Percentiles rank a stretch among this genome's conserved stretches.
These are phyloP conservation scores for Globisporangium splendens DNA, from an alignment of 352 stramenopile species.

Conservation along the genomic window DNA sequence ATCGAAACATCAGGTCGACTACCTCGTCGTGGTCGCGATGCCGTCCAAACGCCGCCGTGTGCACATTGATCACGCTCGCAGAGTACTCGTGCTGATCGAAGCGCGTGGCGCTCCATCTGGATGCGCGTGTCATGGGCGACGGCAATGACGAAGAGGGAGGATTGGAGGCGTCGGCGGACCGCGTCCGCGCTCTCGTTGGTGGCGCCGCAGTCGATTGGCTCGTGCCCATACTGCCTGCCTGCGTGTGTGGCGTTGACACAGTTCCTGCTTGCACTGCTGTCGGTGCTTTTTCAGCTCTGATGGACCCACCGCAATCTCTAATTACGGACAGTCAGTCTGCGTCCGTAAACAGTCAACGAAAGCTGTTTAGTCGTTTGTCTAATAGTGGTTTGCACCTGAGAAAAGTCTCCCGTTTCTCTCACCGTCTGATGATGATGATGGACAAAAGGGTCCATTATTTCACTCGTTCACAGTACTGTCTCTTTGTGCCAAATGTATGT, in stretches of 20 bases:
- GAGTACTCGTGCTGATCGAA: constrained; percentile 7
- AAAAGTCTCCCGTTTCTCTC: neutral
- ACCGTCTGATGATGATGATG: neutral
- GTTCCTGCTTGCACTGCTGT: too few species aligned
- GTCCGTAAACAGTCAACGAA: too few species aligned
- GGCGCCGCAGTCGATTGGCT: neutral
- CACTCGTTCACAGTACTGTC: neutral
- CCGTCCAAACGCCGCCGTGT: constrained; percentile 6
- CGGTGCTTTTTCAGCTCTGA: too few species aligned
- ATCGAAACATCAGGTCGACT: neutral
- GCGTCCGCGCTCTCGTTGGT: neutral
- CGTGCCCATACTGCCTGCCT: neutral
- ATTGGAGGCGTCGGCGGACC: neutral
- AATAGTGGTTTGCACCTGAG: too few species aligned
- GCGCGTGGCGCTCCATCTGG: too few species aligned
- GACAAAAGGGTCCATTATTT: too few species aligned
- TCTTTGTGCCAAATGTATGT: too few species aligned
- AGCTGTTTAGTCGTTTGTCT: neutral
- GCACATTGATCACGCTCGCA: constrained; percentile 10
- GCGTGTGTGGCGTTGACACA: neutral
- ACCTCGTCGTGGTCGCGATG: constrained; percentile 8
- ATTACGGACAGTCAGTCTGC: neutral
- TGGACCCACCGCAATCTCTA: neutral
- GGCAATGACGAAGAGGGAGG: neutral
- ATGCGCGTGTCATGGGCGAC: neutral